Base-by-base conservation (phyloP, 2,329 filamentous ascomycete species). In the Aureobasidium sp. region DNA sequence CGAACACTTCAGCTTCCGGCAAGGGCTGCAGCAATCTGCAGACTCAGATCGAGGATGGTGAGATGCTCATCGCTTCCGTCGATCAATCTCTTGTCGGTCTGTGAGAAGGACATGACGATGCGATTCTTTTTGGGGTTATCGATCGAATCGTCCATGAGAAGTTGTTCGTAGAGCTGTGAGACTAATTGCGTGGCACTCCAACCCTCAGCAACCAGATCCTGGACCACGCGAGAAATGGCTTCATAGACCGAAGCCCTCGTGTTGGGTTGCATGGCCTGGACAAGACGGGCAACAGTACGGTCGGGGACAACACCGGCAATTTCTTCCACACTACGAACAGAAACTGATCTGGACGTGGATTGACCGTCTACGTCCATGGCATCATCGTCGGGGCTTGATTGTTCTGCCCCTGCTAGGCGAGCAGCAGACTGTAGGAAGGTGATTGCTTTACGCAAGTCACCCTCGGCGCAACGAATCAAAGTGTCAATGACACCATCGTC, bases 351-450 rank as follows among this genome's bases (percentile, higher is more conserved):
- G n/a, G 55, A 32, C 7, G 57, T 38, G 1, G 61, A 37, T 35
- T 64, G 62, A 6, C 62, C 59, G 44, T 74, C 70, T 8, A 74
- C 61, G 27, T 75, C 72, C 68, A 77, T 81, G 49, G 74, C 77
- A 60, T 80, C 79, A 2, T 75, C 73, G 55, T 85, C 80, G 73
- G 86, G 84, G 37, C 80, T 77, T 24, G 35, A 32, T 25, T 32
- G 37, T 19, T 51, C 35, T 51, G 81, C 79, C 42, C 80, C 81
- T 1, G 94, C 88, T 37, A 98, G 71, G 57, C 90, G 77, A 21
- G 91, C 90, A n/a, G 90, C 90, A 66, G 88, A 95, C 71, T 99
- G 93, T 65, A 99, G 67, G 64, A 88, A 97, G 0, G 93, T 98
- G 62, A 98, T 97, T 1, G 93, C 91, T 67, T 95, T 95, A 69